Conservation (phyloP, 441 rosid species). For the Mallotus japonicus region DNA sequence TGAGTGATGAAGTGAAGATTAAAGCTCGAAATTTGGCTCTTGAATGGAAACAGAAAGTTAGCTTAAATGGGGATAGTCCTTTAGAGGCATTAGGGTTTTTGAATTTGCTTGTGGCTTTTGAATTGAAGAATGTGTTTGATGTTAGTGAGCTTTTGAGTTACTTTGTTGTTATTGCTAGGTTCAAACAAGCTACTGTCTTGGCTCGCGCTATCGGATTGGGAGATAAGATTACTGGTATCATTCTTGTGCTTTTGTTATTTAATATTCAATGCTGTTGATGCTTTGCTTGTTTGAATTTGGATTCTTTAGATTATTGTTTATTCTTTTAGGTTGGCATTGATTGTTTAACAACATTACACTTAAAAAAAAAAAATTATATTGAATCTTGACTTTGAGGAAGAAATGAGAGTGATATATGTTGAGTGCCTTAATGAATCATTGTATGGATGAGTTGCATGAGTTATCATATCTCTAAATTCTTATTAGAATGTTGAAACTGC, state of each 20-base stretch:
- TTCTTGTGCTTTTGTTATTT: constrained; percentile 1
- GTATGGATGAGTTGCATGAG: not conserved
- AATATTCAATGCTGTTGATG: not conserved
- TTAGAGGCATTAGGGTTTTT: constrained; percentile 55
- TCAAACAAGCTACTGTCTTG: constrained; percentile 37
- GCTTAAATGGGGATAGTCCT: constrained; percentile 28
- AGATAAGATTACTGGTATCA: constrained; percentile 41
- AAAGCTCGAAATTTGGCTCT: constrained; percentile 61
- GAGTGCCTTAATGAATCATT: not conserved
- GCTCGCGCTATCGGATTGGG: constrained; percentile 50
- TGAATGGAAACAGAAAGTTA: constrained; percentile 51
- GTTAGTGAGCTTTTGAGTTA: constrained; percentile 46
- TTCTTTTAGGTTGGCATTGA: constrained; percentile 1
- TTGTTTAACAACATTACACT: not conserved
- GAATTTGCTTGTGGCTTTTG: constrained; percentile 54
- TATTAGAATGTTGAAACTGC: not conserved
- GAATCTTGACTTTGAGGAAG: not conserved
- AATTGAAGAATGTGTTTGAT: constrained; percentile 43
- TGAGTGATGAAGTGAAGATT: constrained; percentile 43
- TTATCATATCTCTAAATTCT: not conserved
- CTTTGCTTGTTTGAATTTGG: not conserved
- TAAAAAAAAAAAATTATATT: too few species aligned
- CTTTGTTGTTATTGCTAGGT: constrained; percentile 39
- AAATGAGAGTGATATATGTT: not conserved
- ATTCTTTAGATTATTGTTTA: not conserved